A percentile compares a stretch with the other conserved stretches of the same genome.
Evolutionary conservation across 441 rosid species (phyloP).

Genomic region (Syzygium malaccense): DNA sequence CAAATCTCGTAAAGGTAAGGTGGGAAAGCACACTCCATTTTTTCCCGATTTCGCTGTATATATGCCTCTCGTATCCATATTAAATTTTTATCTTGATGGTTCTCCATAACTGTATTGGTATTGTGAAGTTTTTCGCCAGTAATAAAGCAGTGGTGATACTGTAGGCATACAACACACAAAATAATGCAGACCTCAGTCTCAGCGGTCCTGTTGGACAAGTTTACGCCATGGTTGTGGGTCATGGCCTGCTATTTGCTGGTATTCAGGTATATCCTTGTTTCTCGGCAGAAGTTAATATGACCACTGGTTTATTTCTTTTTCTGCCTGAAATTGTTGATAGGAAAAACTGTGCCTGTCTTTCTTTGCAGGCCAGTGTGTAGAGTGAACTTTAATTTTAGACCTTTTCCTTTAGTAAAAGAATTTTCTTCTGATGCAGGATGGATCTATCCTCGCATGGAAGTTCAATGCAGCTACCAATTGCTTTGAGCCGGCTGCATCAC

Average conservation of each 20-base stretch:
- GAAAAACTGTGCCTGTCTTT: background rate
- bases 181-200: conserved; percentile 66
- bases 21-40: background rate
- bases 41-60: background rate
- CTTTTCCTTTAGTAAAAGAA: background rate
- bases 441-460: conserved; percentile 85
- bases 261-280: conserved; percentile 51
- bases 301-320: background rate
- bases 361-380: background rate
- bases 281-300: background rate
- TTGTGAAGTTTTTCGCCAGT: background rate
- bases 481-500: conserved; percentile 88
- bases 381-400: background rate
- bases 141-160: conserved; percentile 10
- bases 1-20: conserved; percentile 79
- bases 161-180: conserved; percentile 90
- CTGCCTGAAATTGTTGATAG: background rate
- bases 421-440: conserved; percentile 53
- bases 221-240: conserved; percentile 78
- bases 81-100: background rate
- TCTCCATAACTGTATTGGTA: background rate
- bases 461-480: conserved; percentile 51
- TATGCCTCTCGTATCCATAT: background rate
- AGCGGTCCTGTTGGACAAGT: conserved; percentile 99
- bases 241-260: conserved; percentile 85